Evolutionary conservation across 2,329 filamentous ascomycete species (phyloP).

Genomic region (Exophiala oligosperma): DNA sequence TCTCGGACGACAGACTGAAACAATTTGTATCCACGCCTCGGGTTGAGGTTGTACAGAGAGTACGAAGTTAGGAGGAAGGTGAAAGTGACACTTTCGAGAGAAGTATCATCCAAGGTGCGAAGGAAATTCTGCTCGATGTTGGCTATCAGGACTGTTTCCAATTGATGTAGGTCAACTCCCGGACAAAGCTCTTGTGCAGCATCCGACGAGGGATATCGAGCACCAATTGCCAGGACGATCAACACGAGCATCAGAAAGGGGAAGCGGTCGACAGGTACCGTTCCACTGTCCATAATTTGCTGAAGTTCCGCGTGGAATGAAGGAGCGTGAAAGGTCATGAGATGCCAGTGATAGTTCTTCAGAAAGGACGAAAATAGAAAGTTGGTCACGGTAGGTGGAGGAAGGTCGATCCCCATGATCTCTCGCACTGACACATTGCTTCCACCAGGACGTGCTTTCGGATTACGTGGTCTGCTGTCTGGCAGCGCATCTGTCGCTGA

Average conservation of each 20-base stretch:
- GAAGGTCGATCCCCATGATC: not conserved
- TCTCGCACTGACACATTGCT: not conserved
- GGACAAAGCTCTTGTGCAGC: not conserved
- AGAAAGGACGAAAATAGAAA: not conserved
- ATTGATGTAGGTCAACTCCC: not conserved
- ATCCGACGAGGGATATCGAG: not conserved
- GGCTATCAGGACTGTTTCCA: not conserved
- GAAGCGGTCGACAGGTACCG: not conserved
- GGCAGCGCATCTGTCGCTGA: not conserved
- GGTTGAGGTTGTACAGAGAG: not conserved
- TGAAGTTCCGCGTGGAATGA: not conserved
- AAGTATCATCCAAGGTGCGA: not conserved
- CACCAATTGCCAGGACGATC: not conserved
- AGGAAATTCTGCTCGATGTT: not conserved
- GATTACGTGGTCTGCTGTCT: not conserved
- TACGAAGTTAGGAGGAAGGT: not conserved
- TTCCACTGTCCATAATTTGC: not conserved
- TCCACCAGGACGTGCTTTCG: too few species aligned
- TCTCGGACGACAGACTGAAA: not conserved
- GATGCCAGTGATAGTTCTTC: slow-evolving; percentile 2
- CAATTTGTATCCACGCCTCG: not conserved
- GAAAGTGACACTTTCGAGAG: not conserved
- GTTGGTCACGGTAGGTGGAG: not conserved
- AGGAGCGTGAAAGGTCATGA: not conserved
- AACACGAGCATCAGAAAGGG: not conserved